Conservation (phyloP, 495 filamentous ascomycete species). For the Penicilliopsis zonata region DNA sequence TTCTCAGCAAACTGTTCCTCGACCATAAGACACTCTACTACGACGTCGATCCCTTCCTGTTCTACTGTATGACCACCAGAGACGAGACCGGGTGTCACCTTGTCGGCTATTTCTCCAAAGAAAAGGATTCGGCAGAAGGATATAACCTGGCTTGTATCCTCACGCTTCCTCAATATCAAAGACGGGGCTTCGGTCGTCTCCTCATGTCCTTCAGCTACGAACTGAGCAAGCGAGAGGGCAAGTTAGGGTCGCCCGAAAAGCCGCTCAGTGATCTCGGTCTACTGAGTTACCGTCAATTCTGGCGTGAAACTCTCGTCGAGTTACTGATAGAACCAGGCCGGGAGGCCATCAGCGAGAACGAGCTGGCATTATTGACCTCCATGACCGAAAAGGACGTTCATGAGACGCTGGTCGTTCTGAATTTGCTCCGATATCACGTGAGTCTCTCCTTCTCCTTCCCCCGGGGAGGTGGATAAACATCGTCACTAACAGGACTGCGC, state of each 20-base stretch:
- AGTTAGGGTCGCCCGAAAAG: conserved; percentile 91
- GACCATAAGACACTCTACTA: conserved; percentile 99
- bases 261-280: conserved; percentile 88
- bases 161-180: conserved; percentile 89
- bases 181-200: conserved; percentile 83
- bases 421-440: conserved; percentile 85
- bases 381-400: conserved; percentile 97
- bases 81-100: conserved; percentile 83
- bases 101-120: conserved; percentile 95
- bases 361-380: conserved; percentile 61
- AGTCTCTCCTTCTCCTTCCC: conserved; percentile 9
- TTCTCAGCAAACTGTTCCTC: conserved; percentile 90
- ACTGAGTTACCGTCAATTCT: conserved; percentile 88
- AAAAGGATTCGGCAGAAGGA: conserved; percentile 90
- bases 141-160: conserved; percentile 98
- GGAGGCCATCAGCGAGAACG: conserved; percentile 68
- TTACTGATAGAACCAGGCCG: conserved; percentile 48
- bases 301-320: conserved; percentile 88
- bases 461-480: no score
- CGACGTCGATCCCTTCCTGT: conserved; percentile 95
- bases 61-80: conserved; percentile 93
- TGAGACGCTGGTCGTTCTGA: conserved; percentile 80
- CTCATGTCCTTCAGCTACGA: conserved; percentile 98
- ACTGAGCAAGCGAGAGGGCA: conserved; percentile 86
- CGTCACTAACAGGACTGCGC: conserved; percentile 5